Evolutionary conservation across 2,329 filamentous ascomycete species (phyloP), one percentile per base, ranked within the genome.

Genomic region (Trichophyton verrucosum): DNA sequence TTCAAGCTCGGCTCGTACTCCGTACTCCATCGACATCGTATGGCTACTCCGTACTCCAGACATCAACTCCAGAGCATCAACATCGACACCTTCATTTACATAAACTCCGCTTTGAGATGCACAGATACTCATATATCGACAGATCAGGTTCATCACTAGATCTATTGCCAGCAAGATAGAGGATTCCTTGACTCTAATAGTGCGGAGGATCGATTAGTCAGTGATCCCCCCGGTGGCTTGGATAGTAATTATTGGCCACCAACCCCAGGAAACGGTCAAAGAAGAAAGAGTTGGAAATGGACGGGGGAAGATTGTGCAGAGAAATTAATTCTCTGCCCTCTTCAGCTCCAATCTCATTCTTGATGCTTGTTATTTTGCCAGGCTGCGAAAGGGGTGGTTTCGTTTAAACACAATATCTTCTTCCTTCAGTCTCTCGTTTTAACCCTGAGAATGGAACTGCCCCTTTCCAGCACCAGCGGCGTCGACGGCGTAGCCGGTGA

Each of bases 171-270:
- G 3, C 3, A 47, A 47, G 46, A 51, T 51, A 22, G 46, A 11
- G 13, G 11, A 24, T 13, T 27, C 11, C 20, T 15, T 27, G 46
- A 27, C 40, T 17, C 40, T 15, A 24, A 51, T 24, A 51, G 20
- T 11, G 46, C 46, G 46, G 20, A 55, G 51, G 24, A 33, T 55
- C 51, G 13, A 55, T 55, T 55, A 55, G 51, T 55, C 51, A 55
- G n/a, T 55, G 13, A 36, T 36, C 27, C 51, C 47, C 30, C 13
- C 9, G 13, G 30, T 55, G 51, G 51, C 51, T 55, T 55, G 51
- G 49, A 36, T 36, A 20, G 24, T 36, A 15, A 30, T 55, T 8
- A 55, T 55, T 55, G 51, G 51, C 51, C 27, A 55, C 22, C 51
- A 36, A 36, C 3, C n/a, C 51, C 27, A 5, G 51, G 9, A 55